Evolutionary conservation across 2,329 filamentous ascomycete genomes (phyloP).

Genomic region (Colletotrichum lentis): DNA sequence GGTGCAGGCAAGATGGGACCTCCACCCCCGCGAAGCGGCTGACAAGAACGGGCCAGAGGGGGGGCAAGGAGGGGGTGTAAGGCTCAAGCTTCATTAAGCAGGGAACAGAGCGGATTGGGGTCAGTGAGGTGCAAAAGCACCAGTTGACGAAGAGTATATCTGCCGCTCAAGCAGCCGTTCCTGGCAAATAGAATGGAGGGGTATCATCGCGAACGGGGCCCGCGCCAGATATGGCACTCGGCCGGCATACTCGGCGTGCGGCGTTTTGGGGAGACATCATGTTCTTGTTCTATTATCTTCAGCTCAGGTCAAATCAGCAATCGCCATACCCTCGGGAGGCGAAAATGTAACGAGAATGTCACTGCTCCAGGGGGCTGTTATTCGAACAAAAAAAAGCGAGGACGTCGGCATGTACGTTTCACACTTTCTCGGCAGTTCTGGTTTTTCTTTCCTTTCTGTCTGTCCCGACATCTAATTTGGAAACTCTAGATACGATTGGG

Average conservation of each 20-base stretch:
- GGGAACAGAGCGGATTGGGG: background rate
- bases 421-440: background rate
- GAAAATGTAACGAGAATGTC: constrained; percentile 8
- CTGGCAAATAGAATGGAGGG: constrained; percentile 3
- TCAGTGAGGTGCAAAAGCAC: background rate
- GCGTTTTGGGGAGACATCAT: constrained; percentile 25
- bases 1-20: constrained; percentile 63
- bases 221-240: constrained; percentile 11
- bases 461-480: background rate
- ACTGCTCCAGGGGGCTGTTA: background rate
- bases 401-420: background rate
- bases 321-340: background rate
- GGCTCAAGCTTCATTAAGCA: background rate
- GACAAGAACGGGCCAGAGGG: background rate
- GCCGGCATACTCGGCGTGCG: constrained; percentile 26
- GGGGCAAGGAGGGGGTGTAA: background rate
- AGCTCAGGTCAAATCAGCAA: background rate
- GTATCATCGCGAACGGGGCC: constrained; percentile 4
- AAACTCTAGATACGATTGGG: constrained; percentile 10
- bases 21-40: constrained; percentile 41
- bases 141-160: constrained; percentile 4
- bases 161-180: constrained; percentile 7
- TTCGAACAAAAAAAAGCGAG: background rate
- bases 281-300: background rate
- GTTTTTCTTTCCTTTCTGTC: too few species aligned